phyloP scores from a whole-genome alignment of 176 grass and related monocot species.

The Hyparrhenia diplandra region DNA sequence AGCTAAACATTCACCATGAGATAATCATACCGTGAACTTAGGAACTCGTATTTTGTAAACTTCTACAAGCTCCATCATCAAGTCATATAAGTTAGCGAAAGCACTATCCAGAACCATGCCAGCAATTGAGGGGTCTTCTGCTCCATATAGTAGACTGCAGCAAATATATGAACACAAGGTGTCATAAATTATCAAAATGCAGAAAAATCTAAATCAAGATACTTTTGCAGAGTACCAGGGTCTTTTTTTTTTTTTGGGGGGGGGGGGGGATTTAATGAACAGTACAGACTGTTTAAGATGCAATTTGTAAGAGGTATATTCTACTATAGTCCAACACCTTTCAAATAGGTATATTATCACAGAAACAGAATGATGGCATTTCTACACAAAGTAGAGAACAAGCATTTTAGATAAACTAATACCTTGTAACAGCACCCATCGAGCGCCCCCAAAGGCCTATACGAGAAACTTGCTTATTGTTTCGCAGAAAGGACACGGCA shows the following conservation, averaged over 20 bases:
- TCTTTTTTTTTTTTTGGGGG: no score
- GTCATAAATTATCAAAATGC: slow-evolving; percentile 21
- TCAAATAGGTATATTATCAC: not conserved
- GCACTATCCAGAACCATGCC: slow-evolving; percentile 99
- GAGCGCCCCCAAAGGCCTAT: slow-evolving; percentile 98
- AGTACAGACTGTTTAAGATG: no score
- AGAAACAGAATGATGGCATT: not conserved
- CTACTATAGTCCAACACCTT: not conserved
- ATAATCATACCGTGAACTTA: slow-evolving; percentile 85
- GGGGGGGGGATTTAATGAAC: not conserved
- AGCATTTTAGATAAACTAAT: slow-evolving; percentile 1
- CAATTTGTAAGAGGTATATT: not conserved
- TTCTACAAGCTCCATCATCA: slow-evolving; percentile 98
- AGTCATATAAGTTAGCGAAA: slow-evolving; percentile 95
- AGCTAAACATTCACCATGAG: slow-evolving; percentile 20
- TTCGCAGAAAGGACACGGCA: slow-evolving; percentile 75
- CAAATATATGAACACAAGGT: slow-evolving; percentile 7
- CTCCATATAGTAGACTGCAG: slow-evolving; percentile 83
- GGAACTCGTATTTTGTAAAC: slow-evolving; percentile 99
- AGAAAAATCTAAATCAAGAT: slow-evolving; percentile 20
- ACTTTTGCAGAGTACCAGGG: not conserved
- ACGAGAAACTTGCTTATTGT: slow-evolving; percentile 84
- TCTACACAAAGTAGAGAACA: slow-evolving; percentile 4
- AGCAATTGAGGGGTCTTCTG: slow-evolving; percentile 97
- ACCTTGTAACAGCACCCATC: slow-evolving; percentile 99